phyloP scores from a whole-genome alignment of 2,329 filamentous ascomycete species.

The Talaromyces albobiverticillius region DNA sequence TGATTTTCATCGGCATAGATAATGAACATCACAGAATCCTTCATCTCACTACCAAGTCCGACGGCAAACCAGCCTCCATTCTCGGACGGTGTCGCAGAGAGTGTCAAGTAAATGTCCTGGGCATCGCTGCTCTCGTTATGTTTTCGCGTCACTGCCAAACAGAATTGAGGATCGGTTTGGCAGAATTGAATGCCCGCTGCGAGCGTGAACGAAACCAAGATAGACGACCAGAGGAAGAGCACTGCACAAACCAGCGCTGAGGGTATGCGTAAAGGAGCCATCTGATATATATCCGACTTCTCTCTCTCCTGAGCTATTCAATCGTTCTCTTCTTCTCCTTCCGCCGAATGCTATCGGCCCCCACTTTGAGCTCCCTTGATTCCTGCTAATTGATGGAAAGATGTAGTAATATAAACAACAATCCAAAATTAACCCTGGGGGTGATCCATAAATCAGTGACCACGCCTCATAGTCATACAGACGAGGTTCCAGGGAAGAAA shows the following conservation, averaged over 20 bases:
- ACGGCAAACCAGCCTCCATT: conserved; percentile 24
- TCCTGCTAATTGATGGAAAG: not conserved
- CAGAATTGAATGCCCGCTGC: conserved; percentile 15
- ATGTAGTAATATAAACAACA: too few relatives aligned
- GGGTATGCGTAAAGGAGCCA: not conserved
- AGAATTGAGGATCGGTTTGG: conserved; percentile 11
- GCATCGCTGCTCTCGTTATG: conserved; percentile 11
- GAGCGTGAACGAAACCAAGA: conserved; percentile 18
- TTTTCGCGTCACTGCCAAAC: conserved; percentile 11
- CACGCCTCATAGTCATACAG: too few relatives aligned
- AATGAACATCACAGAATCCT: conserved; percentile 28
- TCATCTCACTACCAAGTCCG: conserved; percentile 26
- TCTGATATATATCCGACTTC: not conserved
- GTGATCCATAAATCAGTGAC: too few relatives aligned
- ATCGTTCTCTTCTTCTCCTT: not conserved
- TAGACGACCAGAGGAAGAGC: conserved; percentile 3
- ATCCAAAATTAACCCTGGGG: too few relatives aligned
- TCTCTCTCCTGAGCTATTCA: too few relatives aligned
- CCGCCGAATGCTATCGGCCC: not conserved
- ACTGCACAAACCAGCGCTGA: not conserved
- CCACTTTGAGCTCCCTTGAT: not conserved
- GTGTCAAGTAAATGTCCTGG: conserved; percentile 14
- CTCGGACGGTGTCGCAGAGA: conserved; percentile 11
- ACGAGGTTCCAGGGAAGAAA: too few relatives aligned
- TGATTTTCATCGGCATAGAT: conserved; percentile 23